phyloP scores from a whole-genome alignment of 768 basidiomycete species.

The Clitopilus passeckerianus region DNA sequence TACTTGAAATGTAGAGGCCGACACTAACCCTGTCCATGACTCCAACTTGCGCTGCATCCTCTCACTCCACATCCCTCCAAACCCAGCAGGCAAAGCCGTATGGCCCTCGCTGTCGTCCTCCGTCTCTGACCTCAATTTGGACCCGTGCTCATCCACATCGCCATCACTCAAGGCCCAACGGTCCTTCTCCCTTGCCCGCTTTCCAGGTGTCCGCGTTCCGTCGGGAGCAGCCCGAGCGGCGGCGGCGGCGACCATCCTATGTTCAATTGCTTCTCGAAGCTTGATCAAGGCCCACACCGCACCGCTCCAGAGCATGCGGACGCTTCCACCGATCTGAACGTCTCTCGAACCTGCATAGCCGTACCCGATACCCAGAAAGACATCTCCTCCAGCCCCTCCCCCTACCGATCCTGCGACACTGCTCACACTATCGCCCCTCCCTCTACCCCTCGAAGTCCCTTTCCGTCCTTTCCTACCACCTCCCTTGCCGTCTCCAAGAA shows the following conservation, averaged over 20 bases:
- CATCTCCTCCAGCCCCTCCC: constrained; percentile 7
- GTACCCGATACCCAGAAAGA: constrained; percentile 11
- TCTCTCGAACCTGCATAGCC: constrained; percentile 21
- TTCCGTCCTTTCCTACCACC: constrained; percentile 12
- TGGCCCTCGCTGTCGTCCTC: constrained; percentile 39
- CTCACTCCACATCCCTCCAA: constrained; percentile 37
- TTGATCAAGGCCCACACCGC: constrained; percentile 28
- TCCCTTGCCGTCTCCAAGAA: constrained; percentile 16
- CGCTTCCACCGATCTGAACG: constrained; percentile 27
- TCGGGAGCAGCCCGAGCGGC: constrained; percentile 7
- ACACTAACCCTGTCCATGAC: constrained; percentile 36
- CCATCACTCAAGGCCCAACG: constrained; percentile 33
- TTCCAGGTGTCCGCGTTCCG: constrained; percentile 10
- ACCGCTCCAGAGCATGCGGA: constrained; percentile 41
- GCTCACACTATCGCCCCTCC: constrained; percentile 13
- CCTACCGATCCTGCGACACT: not conserved
- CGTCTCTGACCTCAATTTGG: constrained; percentile 26
- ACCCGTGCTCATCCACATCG: constrained; percentile 24
- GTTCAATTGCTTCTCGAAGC: constrained; percentile 25
- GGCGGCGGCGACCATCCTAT: constrained; percentile 6
- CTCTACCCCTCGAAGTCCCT: constrained; percentile 16
- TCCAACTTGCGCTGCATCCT: constrained; percentile 38
- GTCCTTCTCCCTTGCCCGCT: constrained; percentile 13
- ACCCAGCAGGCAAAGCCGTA: constrained; percentile 13
- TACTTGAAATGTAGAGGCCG: not conserved